Evolutionary conservation across 768 basidiomycete species (phyloP), one percentile per base, ranked within the genome.

Genomic region (Lactifluus pinguis): DNA sequence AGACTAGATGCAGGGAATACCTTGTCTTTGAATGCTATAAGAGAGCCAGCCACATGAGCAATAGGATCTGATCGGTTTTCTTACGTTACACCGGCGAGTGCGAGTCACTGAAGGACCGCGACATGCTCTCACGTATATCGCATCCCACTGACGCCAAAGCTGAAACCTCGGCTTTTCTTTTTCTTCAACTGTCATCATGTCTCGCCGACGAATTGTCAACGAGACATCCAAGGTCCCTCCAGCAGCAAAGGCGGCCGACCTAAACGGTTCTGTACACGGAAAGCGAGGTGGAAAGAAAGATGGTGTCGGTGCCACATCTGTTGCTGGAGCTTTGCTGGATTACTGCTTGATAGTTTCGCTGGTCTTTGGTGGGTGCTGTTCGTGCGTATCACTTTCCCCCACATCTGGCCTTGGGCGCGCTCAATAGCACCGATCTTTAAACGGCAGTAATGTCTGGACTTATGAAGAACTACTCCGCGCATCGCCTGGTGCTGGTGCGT

Each of bases 341-440:
- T 77, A 75, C 67, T 65, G 71, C 1, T 60, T 76, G 54, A 76
- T 82, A 21, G 69, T 89, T 21, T 76, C 78, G 1, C 76, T 88
- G 65, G 83, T 92, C 5, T 80, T 92, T 65, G 90, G 90, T 25
- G 90, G 91, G 19, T 93, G 91, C 68, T 93, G 91, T 79, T 77
- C 84, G 86, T 87, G 72, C 56, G 84, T 79, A n/a, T 30, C 38
- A 53, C 68, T 38, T 53, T 55, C 57, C 49, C n/a, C 6, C 14
- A 17, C 3, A 30, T 50, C 48, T 45, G 4, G 36, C 39, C 47
- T 49, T 29, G 11, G 36, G 29, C 17, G 36, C 9, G 38, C 52
- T n/a, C 29, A 13, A 42, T 0, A 8, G 9, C 13, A 2, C 44
- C 10, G 4, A 11, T 42, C 25, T 25, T 25, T 25, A 2, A 25